phyloP scores from a whole-genome alignment of 495 filamentous ascomycete species.

The Glonium stellatum region DNA sequence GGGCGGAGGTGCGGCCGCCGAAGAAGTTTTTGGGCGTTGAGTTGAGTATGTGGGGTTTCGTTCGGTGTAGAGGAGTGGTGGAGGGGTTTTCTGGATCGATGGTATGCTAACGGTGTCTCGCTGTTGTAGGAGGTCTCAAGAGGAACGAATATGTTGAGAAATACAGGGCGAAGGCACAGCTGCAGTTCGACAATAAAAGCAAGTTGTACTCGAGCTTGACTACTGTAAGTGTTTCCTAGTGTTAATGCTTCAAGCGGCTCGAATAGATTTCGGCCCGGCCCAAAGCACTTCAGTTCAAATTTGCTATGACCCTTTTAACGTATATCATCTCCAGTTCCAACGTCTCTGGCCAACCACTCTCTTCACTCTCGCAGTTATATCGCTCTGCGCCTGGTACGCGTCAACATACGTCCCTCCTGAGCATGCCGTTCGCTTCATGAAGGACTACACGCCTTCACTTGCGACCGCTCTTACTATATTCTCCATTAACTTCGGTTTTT shows the following conservation, averaged over 20 bases:
- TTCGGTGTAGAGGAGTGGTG: background rate
- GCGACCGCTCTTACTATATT: conserved; percentile 69
- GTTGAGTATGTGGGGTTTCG: conserved; percentile 4
- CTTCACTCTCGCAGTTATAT: conserved; percentile 48
- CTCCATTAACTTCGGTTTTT: conserved; percentile 56
- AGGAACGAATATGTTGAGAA: conserved; percentile 31
- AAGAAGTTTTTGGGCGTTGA: conserved; percentile 22
- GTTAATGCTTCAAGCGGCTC: no score
- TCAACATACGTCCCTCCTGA: conserved; percentile 57
- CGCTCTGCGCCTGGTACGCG: conserved; percentile 48
- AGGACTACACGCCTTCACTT: conserved; percentile 67
- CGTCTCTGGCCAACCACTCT: conserved; percentile 60
- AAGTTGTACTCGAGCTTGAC: background rate
- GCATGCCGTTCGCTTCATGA: conserved; percentile 55
- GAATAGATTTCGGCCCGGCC: no score
- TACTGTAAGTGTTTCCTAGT: background rate
- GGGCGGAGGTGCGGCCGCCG: conserved; percentile 34
- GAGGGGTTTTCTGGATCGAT: background rate
- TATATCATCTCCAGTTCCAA: conserved; percentile 35
- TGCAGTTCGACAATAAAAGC: background rate
- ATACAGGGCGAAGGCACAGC: conserved; percentile 16
- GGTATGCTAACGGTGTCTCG: background rate
- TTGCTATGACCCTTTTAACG: no score
- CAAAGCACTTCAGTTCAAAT: no score
- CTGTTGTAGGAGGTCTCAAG: background rate